Evolutionary conservation across 257 asterid genomes (phyloP).

Genomic region (Henckelia pumila): DNA sequence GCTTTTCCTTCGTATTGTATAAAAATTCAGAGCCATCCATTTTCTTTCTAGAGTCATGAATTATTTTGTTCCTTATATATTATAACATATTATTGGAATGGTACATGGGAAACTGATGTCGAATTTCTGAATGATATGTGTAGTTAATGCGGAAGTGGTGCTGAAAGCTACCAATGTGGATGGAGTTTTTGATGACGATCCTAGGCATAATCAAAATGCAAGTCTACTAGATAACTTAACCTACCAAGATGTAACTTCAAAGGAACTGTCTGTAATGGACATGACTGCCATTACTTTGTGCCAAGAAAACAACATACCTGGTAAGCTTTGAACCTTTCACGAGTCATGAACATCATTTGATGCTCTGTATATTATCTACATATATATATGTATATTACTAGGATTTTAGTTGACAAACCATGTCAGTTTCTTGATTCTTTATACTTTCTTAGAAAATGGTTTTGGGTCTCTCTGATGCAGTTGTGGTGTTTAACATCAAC

Average conservation of each 20-base stretch:
- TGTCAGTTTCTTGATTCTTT: neutral
- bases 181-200: conserved; percentile 87
- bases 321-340: conserved; percentile 34
- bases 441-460: neutral
- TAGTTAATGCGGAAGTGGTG: conserved; percentile 96
- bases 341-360: neutral
- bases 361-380: too few species aligned
- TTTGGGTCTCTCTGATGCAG: conserved; percentile 37
- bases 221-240: conserved; percentile 64
- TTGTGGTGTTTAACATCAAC: conserved; percentile 86
- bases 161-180: conserved; percentile 95
- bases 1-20: neutral
- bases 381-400: too few species aligned
- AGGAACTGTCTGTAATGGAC: conserved; percentile 94
- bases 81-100: neutral
- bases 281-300: conserved; percentile 93
- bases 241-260: conserved; percentile 77
- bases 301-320: conserved; percentile 97
- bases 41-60: neutral
- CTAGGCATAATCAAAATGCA: conserved; percentile 68
- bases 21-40: neutral
- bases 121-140: conserved; percentile 10
- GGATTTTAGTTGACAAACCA: neutral
- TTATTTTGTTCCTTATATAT: conserved; percentile 9
- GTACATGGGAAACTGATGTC: conserved; percentile 10